Conservation (phyloP, 495 filamentous ascomycete species). For the Daldinia childiae region DNA sequence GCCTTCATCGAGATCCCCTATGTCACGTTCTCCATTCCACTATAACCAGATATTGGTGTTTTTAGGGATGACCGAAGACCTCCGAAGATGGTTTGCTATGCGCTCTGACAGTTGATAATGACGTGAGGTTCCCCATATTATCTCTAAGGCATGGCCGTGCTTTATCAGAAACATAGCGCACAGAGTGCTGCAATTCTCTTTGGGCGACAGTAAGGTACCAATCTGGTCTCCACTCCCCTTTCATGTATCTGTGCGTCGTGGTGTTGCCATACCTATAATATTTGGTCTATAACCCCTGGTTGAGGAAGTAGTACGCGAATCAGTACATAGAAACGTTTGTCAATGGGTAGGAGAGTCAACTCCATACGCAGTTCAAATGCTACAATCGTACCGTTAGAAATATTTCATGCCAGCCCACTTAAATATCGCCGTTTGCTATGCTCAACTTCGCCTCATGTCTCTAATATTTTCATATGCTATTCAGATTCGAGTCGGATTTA, state of each 20-base stretch:
- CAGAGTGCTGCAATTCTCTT: constrained; percentile 1
- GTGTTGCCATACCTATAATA: background rate
- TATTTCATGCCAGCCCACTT: background rate
- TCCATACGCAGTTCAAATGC: background rate
- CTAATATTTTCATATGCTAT: background rate
- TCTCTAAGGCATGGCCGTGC: background rate
- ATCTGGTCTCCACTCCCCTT: constrained; percentile 1
- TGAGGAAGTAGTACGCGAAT: background rate
- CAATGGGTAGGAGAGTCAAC: no score
- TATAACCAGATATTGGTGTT: background rate
- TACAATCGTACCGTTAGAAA: background rate
- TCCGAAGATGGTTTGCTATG: constrained; percentile 2
- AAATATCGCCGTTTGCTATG: background rate
- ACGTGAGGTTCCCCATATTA: constrained; percentile 17
- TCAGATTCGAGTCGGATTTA: no score
- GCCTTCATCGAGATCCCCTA: background rate
- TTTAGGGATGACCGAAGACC: constrained; percentile 1
- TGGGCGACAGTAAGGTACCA: no score
- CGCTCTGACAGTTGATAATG: constrained; percentile 23
- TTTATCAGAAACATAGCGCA: constrained; percentile 24
- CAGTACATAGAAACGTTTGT: no score
- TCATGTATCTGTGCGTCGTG: background rate
- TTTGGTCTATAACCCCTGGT: background rate
- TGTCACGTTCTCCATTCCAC: background rate
- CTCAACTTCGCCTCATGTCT: background rate